These are phyloP conservation scores for Cylindrodendrum hubeiense DNA, from an alignment of 2,329 filamentous ascomycete species.

Conservation along the genomic window DNA sequence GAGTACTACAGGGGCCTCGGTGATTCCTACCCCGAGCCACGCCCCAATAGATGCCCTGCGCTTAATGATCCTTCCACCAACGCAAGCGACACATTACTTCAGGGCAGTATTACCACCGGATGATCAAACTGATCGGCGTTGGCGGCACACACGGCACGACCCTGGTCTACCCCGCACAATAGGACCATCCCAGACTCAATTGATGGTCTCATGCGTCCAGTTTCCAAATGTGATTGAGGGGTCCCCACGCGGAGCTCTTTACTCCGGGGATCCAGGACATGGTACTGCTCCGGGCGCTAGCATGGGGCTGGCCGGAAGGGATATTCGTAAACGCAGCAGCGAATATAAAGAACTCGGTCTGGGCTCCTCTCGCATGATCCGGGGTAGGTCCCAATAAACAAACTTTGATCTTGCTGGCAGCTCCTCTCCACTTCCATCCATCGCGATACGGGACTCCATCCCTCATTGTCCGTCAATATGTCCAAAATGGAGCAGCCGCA, in stretches of 20 bases:
- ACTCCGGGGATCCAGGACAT: not conserved
- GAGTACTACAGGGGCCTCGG: constrained; percentile 9
- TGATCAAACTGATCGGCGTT: not conserved
- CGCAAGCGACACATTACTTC: too few relatives aligned
- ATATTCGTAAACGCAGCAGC: not conserved
- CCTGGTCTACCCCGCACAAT: not conserved
- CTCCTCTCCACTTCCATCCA: not conserved
- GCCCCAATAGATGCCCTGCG: constrained; percentile 15
- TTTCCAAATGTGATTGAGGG: not conserved
- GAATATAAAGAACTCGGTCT: not conserved
- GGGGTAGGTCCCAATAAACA: not conserved
- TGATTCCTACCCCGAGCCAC: constrained; percentile 1
- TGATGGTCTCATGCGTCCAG: not conserved
- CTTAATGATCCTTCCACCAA: constrained; percentile 3
- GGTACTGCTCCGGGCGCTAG: not conserved
- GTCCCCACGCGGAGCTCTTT: not conserved
- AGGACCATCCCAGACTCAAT: too few relatives aligned
- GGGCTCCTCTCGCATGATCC: not conserved
- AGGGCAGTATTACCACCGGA: not conserved
- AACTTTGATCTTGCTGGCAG: not conserved
- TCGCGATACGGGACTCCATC: not conserved
- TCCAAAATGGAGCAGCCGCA: constrained; percentile 17
- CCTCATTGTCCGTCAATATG: not conserved
- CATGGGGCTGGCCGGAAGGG: not conserved
- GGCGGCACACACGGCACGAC: not conserved